phyloP scores from a whole-genome alignment of 768 basidiomycete genomes.

The Filobasidium floriforme region DNA sequence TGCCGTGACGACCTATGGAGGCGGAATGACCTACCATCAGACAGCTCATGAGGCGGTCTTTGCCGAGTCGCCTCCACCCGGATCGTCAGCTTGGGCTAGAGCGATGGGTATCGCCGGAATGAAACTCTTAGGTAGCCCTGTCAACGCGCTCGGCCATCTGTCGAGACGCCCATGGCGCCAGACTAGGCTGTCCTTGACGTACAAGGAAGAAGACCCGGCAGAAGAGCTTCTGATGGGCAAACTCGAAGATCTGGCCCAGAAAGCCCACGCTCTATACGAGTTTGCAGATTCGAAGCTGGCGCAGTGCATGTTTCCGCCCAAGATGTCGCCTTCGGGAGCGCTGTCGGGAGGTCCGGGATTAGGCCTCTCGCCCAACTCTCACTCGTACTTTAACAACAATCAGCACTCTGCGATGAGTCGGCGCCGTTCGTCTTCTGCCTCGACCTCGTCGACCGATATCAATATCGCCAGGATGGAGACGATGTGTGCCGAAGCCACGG shows the following conservation, averaged over 20 bases:
- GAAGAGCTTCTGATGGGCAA: conserved; percentile 59
- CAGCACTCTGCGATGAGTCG: conserved; percentile 20
- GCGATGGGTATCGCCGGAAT: conserved; percentile 46
- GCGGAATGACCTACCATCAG: conserved; percentile 21
- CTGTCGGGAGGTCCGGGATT: neutral
- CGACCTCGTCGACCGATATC: conserved; percentile 27
- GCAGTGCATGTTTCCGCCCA: conserved; percentile 23
- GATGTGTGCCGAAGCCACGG: conserved; percentile 39
- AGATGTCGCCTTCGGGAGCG: conserved; percentile 7
- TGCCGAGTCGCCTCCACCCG: conserved; percentile 17
- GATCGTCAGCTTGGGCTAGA: conserved; percentile 39
- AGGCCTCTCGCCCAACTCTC: conserved; percentile 7
- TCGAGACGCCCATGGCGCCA: conserved; percentile 40
- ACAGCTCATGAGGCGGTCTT: conserved; percentile 29
- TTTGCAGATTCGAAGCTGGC: conserved; percentile 81
- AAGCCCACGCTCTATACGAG: conserved; percentile 83
- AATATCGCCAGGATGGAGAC: conserved; percentile 23
- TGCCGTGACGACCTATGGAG: conserved; percentile 15
- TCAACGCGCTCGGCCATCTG: conserved; percentile 28
- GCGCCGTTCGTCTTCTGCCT: conserved; percentile 36
- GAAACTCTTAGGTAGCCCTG: conserved; percentile 43
- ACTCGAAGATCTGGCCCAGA: conserved; percentile 90
- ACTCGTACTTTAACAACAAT: conserved; percentile 1
- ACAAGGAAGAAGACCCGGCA: conserved; percentile 44
- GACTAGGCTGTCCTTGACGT: conserved; percentile 47